Percentiles rank a stretch among this genome's conserved stretches.
Conservation (phyloP, 257 asterid species). For the Voacanga thouarsii region DNA sequence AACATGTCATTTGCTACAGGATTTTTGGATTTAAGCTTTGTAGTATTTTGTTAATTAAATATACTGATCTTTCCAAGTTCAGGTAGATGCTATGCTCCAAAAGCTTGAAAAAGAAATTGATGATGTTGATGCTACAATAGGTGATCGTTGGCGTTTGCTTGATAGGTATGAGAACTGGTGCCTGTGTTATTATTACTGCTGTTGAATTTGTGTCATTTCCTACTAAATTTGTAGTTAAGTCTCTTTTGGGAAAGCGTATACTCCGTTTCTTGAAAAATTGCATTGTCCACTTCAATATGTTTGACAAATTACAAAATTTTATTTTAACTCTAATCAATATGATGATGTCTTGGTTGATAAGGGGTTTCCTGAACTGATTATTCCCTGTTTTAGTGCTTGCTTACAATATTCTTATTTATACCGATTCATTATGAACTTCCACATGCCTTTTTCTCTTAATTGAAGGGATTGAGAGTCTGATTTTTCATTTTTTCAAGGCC, state of each 20-base stretch:
- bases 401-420: neutral
- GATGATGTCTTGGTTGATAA: neutral
- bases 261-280: neutral
- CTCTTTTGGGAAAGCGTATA: neutral
- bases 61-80: slow-evolving; percentile 22
- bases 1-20: slow-evolving; percentile 16
- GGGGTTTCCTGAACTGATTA: neutral
- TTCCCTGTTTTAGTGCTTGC: neutral
- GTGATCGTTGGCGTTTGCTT: slow-evolving; percentile 87
- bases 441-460: neutral
- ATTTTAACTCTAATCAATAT: neutral
- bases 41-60: slow-evolving; percentile 7
- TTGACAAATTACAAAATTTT: neutral
- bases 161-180: slow-evolving; percentile 57
- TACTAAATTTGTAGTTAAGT: neutral
- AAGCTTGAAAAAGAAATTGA: slow-evolving; percentile 97
- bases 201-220: neutral
- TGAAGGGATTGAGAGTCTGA: neutral
- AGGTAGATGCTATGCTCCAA: slow-evolving; percentile 98
- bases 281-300: neutral
- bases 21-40: slow-evolving; percentile 20
- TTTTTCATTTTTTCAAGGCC: neutral
- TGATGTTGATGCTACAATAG: slow-evolving; percentile 92
- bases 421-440: neutral
- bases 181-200: neutral